Conservation (phyloP, 2,329 filamentous ascomycete species). For the Chrysoporthe cubensis region DNA sequence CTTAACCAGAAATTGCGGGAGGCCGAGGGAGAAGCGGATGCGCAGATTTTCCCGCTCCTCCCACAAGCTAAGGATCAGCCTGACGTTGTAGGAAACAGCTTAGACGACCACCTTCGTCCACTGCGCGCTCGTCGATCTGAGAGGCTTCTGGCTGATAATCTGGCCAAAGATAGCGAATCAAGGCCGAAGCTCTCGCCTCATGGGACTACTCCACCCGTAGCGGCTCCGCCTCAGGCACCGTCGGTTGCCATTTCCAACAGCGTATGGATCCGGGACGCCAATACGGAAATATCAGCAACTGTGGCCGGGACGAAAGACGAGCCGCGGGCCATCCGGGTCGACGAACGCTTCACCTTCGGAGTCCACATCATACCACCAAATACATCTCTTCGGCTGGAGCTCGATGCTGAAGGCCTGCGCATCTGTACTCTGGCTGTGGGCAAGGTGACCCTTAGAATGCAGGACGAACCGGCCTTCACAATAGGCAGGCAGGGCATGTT, state of each 20-base stretch:
- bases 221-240: neutral
- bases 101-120: neutral
- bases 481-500: slow-evolving; percentile 13
- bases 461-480: slow-evolving; percentile 1
- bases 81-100: neutral
- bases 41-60: neutral
- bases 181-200: neutral
- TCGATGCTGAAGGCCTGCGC: neutral
- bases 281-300: neutral
- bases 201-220: neutral
- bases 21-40: neutral
- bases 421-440: slow-evolving; percentile 14
- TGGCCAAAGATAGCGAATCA: neutral
- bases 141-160: neutral
- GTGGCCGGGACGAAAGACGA: neutral
- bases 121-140: neutral
- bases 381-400: neutral
- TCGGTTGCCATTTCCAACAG: neutral
- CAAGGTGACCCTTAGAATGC: slow-evolving; percentile 8
- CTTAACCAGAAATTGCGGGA: neutral
- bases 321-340: neutral
- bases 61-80: no score
- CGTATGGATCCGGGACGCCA: neutral
- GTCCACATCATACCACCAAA: neutral
- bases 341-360: slow-evolving; percentile 12